phyloP scores from a whole-genome alignment of 75 land plant genomes.

The Sequoiadendron giganteum region DNA sequence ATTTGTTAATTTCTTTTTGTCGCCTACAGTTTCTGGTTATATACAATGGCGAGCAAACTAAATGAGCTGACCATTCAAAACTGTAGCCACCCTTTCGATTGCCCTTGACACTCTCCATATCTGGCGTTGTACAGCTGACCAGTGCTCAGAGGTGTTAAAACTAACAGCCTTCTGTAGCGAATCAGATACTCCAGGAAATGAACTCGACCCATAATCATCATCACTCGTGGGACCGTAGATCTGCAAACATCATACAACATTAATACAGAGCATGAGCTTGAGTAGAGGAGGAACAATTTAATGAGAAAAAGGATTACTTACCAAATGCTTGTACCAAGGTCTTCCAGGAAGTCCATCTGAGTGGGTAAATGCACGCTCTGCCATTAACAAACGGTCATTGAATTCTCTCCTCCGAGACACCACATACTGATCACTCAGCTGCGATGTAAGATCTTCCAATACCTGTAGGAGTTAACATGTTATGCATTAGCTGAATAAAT shows the following conservation, averaged over 20 bases:
- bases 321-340: slow-evolving; percentile 87
- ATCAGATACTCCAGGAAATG: slow-evolving; percentile 66
- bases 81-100: slow-evolving; percentile 49
- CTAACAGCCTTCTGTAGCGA: slow-evolving; percentile 34
- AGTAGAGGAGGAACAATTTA: not conserved
- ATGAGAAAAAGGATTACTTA: slow-evolving; percentile 16
- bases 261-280: not conserved
- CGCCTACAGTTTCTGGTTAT: too few species aligned
- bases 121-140: slow-evolving; percentile 71
- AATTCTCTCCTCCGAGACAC: slow-evolving; percentile 30
- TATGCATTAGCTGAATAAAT: not conserved
- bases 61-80: slow-evolving; percentile 57
- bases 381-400: slow-evolving; percentile 77
- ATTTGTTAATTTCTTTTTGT: too few species aligned
- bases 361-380: slow-evolving; percentile 78
- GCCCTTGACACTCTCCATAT: slow-evolving; percentile 76
- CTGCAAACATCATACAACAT: slow-evolving; percentile 23
- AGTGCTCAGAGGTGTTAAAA: slow-evolving; percentile 31
- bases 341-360: slow-evolving; percentile 54
- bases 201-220: slow-evolving; percentile 53
- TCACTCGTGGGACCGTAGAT: slow-evolving; percentile 63
- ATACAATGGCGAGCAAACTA: not conserved
- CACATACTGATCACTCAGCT: not conserved
- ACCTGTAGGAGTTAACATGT: not conserved
- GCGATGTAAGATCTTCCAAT: not conserved